Conservation (phyloP, 1,139 yeast species). For the Blastobotrys persicus region DNA sequence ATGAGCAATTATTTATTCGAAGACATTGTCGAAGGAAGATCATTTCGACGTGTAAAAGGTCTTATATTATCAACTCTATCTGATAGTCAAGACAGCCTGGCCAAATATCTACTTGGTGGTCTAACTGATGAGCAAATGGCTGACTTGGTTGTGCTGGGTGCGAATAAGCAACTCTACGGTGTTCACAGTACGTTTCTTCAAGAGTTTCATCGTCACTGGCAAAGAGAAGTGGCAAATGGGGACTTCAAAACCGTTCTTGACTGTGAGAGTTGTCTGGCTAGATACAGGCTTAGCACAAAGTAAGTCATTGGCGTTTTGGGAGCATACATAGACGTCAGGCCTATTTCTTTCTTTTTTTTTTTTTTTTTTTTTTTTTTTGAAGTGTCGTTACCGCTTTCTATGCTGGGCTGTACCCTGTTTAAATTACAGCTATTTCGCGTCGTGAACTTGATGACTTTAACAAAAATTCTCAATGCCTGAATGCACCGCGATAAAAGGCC, state of each 20-base stretch:
- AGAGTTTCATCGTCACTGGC: slow-evolving; percentile 36
- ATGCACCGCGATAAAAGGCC: no score
- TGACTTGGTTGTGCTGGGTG: neutral
- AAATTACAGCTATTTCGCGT: no score
- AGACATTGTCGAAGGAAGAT: slow-evolving; percentile 11
- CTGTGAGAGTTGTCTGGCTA: slow-evolving; percentile 30
- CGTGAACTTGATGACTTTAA: no score
- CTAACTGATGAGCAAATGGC: neutral
- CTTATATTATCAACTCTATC: neutral
- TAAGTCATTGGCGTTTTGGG: no score
- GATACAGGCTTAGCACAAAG: slow-evolving; percentile 16
- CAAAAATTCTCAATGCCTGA: no score
- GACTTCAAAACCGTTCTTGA: slow-evolving; percentile 35
- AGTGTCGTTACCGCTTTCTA: no score
- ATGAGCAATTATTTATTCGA: slow-evolving; percentile 29
- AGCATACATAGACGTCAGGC: no score
- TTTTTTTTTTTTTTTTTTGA: no score
- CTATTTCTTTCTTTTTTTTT: no score
- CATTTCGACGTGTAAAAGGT: neutral
- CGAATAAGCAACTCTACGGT: neutral
- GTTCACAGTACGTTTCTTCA: slow-evolving; percentile 28
- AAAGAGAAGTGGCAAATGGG: slow-evolving; percentile 26
- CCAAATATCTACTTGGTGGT: neutral
- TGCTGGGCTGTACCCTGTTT: no score
- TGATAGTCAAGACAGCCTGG: neutral